Evolutionary conservation across 306 rosid species (phyloP).

Genomic region (Hippophae gyantsensis): DNA sequence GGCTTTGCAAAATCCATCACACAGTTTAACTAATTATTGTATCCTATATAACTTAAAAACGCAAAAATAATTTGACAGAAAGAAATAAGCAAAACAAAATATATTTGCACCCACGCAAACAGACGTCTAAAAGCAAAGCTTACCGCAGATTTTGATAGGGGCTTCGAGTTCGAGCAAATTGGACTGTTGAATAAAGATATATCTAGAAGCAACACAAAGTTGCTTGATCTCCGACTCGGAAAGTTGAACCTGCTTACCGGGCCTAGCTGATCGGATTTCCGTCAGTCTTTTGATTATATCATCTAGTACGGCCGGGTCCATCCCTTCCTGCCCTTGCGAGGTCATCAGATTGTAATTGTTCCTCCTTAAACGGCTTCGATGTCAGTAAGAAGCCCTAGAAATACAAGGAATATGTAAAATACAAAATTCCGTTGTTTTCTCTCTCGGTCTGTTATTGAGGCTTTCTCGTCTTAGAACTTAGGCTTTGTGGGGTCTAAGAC

Average conservation of each 20-base stretch:
- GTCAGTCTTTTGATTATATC: slow-evolving; percentile 82
- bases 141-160: slow-evolving; percentile 94
- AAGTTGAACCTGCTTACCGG: slow-evolving; percentile 83
- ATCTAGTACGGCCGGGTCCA: slow-evolving; percentile 70
- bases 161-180: slow-evolving; percentile 94
- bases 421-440: neutral
- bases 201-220: slow-evolving; percentile 66
- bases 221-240: slow-evolving; percentile 93
- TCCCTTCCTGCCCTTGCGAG: slow-evolving; percentile 46
- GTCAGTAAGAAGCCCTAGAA: slow-evolving; percentile 8
- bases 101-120: neutral
- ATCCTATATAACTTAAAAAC: neutral
- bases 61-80: too few species aligned
- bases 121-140: neutral
- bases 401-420: too few species aligned
- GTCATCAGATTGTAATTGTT: slow-evolving; percentile 29
- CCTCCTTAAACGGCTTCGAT: slow-evolving; percentile 9
- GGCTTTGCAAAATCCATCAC: too few species aligned
- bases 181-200: slow-evolving; percentile 69
- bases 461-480: slow-evolving; percentile 6
- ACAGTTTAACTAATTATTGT: too few species aligned
- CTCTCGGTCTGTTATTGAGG: slow-evolving; percentile 3
- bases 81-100: too few species aligned
- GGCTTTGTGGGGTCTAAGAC: slow-evolving; percentile 5
- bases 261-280: slow-evolving; percentile 71